phyloP scores from a whole-genome alignment of 2,329 filamentous ascomycete species.

The Alternaria triticina region DNA sequence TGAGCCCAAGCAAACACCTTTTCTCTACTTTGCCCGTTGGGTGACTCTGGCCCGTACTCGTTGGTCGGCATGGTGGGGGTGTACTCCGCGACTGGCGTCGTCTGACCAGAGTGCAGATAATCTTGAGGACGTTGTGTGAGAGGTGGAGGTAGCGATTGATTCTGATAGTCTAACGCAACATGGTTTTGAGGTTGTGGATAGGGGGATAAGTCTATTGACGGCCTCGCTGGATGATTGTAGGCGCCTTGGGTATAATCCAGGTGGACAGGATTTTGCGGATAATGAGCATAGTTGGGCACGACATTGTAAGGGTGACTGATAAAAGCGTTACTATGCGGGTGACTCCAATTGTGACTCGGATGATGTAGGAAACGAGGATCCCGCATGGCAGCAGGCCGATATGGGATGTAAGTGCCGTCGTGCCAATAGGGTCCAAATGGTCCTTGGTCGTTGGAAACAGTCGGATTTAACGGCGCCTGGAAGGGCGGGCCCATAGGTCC shows the following conservation, averaged over 20 bases:
- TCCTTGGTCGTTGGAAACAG: slow-evolving; percentile 50
- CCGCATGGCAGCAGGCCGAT: slow-evolving; percentile 49
- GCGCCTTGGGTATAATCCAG: slow-evolving; percentile 31
- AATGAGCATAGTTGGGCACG: slow-evolving; percentile 31
- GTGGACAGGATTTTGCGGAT: slow-evolving; percentile 36
- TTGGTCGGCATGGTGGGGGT: slow-evolving; percentile 26
- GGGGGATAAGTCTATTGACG: slow-evolving; percentile 31
- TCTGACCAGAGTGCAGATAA: slow-evolving; percentile 39
- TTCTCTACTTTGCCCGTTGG: slow-evolving; percentile 53
- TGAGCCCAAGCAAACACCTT: slow-evolving; percentile 55
- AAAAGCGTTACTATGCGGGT: slow-evolving; percentile 38
- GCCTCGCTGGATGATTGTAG: slow-evolving; percentile 30
- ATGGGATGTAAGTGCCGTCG: slow-evolving; percentile 50
- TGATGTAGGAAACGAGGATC: slow-evolving; percentile 47
- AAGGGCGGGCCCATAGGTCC: slow-evolving; percentile 42
- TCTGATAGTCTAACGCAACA: slow-evolving; percentile 37
- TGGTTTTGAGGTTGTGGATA: slow-evolving; percentile 35
- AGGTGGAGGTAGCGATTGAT: slow-evolving; percentile 23
- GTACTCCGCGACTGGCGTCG: slow-evolving; percentile 34
- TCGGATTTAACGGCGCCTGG: slow-evolving; percentile 46
- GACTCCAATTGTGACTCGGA: slow-evolving; percentile 40
- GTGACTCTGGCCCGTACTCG: slow-evolving; percentile 52
- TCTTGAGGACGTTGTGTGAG: slow-evolving; percentile 34
- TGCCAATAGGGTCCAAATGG: slow-evolving; percentile 52
- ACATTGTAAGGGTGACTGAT: slow-evolving; percentile 33